These are phyloP conservation scores for Uncinocarpus reesii DNA, from an alignment of 2,329 filamentous ascomycete genomes.

Conservation along the genomic window DNA sequence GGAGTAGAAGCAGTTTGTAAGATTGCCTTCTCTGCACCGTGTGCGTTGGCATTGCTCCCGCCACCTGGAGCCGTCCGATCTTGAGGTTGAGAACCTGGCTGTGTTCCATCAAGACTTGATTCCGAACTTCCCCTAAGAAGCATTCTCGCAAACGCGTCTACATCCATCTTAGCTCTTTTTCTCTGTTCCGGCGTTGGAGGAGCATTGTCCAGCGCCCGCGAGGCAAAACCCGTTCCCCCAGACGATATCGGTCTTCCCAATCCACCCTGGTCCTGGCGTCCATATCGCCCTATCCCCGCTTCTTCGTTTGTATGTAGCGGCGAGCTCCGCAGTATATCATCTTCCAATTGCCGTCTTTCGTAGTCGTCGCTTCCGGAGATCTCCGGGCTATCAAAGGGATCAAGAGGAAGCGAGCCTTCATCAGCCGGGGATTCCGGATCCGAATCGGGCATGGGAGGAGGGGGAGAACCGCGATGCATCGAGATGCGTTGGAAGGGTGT, in stretches of 20 bases:
- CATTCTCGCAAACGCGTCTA: constrained; percentile 65
- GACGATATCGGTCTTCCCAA: neutral
- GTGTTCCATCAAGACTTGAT: neutral
- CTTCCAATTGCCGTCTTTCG: constrained; percentile 12
- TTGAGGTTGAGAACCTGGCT: neutral
- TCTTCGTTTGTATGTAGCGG: constrained; percentile 17
- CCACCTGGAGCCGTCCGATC: neutral
- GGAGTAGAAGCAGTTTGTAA: neutral
- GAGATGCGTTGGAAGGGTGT: neutral
- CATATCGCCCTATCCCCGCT: constrained; percentile 20
- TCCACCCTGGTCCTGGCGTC: constrained; percentile 6
- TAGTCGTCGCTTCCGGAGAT: constrained; percentile 22
- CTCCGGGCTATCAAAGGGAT: constrained; percentile 32
- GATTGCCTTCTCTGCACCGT: neutral
- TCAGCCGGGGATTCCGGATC: constrained; percentile 17
- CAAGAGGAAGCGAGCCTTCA: constrained; percentile 11
- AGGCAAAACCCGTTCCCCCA: neutral
- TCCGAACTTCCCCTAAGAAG: constrained; percentile 59
- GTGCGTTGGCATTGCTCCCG: neutral
- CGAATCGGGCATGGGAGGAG: constrained; percentile 20
- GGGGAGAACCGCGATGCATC: constrained; percentile 15
- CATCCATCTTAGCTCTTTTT: constrained; percentile 51
- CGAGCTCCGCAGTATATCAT: constrained; percentile 17
- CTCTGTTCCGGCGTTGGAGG: neutral
- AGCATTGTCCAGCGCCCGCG: neutral